Conservation (phyloP, 441 rosid genomes). For the Populus trichocarpa region DNA sequence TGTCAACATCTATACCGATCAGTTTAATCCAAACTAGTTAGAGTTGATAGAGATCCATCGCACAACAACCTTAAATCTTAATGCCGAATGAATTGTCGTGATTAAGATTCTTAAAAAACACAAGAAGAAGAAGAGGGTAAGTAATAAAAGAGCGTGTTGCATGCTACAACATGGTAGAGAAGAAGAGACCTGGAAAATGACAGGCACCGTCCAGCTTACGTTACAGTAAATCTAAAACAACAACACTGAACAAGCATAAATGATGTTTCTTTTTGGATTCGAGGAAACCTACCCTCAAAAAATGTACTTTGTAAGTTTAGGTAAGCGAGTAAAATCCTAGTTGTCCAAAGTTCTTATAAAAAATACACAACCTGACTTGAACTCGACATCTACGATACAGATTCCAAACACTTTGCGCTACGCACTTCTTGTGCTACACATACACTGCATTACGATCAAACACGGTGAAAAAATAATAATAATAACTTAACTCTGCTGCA, state of each 20-base stretch:
- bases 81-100: not conserved
- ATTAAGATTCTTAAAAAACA: no score
- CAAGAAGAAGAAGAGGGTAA: not conserved
- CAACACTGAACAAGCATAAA: no score
- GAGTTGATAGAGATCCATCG: not conserved
- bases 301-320: no score
- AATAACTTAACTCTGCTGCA: not conserved
- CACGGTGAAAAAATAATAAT: not conserved
- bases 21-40: not conserved
- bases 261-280: no score
- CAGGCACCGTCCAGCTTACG: not conserved
- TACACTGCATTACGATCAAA: not conserved
- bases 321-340: no score
- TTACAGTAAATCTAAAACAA: not conserved
- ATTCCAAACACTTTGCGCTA: no score
- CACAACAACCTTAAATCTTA: no score
- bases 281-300: no score
- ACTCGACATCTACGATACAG: no score
- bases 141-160: not conserved
- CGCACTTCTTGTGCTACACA: not conserved
- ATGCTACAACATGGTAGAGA: not conserved
- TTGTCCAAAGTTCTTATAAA: no score
- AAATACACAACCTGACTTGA: no score
- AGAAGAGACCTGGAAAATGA: not conserved
- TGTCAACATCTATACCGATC: not conserved